Conservation (phyloP, 2,329 filamentous ascomycete species). For the Orbilia ellipsospora region DNA sequence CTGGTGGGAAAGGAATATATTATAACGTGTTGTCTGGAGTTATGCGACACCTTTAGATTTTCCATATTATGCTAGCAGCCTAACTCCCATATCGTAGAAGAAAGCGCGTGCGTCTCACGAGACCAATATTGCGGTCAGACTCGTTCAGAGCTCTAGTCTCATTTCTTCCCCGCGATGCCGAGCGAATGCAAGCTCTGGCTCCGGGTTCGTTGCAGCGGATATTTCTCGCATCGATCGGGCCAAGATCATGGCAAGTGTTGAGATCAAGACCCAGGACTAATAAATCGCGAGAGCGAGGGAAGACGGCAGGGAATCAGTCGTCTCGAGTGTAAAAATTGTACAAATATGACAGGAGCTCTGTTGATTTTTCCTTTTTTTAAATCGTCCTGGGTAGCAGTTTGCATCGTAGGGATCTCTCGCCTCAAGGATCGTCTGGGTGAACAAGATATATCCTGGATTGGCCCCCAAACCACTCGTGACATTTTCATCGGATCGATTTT, state of each 20-base stretch:
- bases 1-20: neutral
- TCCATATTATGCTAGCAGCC: too few relatives aligned
- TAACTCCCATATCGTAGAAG: too few relatives aligned
- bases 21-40: neutral
- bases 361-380: neutral
- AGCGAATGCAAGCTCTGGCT: neutral
- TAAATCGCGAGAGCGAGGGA: neutral
- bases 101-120: too few relatives aligned
- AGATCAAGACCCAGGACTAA: constrained; percentile 1
- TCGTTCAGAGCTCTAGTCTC: too few relatives aligned
- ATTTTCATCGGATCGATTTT: neutral
- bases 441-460: constrained; percentile 15
- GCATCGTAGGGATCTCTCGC: neutral
- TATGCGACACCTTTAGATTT: neutral
- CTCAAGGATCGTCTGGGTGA: constrained; percentile 11
- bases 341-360: constrained; percentile 10
- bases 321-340: neutral
- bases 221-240: neutral
- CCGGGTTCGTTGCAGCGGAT: neutral
- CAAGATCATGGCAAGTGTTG: neutral
- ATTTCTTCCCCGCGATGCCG: neutral
- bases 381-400: neutral
- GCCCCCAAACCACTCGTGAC: constrained; percentile 15
- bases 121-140: too few relatives aligned
- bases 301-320: neutral